Evolutionary conservation across 106 monocot genomes (phyloP), one percentile per base, ranked within the genome.

Genomic region (Dioscorea dumetorum): DNA sequence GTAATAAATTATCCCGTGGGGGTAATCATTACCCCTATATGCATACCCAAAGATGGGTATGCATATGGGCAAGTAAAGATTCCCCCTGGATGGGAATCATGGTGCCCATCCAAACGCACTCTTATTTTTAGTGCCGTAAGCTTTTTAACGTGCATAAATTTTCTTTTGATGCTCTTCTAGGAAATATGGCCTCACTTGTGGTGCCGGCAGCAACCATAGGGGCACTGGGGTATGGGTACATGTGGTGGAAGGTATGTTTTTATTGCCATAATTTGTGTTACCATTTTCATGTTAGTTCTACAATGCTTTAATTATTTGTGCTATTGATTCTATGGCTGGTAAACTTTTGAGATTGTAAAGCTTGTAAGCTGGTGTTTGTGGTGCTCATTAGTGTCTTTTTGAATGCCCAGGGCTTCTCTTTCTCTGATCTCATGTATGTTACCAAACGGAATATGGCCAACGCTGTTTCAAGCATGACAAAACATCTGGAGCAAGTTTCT

Each of bases 211-310:
- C 86, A 31, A 78, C 91, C 24, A 64, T 89, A 65, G 95, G 91
- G 20, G 82, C 78, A 50, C 13, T 89, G 59, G 85, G 88, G 67
- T 97, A 91, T 66, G 91, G 91, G 69, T 91, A 89, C 72, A 91
- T 97, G 95, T 84, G 91, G 88, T 97, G 91, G 95, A 97, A 95
- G 69, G 95, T 95, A 79, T 61, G 84, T 63, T 58, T 52, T 58
- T 7, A 22, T 62, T 18, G 5, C 9, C 18, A 53, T 70, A 34
- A 22, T 7, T 60, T 60, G 41, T 24, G 0, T 33, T 67, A 16
- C 34, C 17, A 34, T 24, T 14, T 68, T 54, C 56, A 24, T 68
- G 56, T 8, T 8, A 18, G 54, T 54, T 54, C 12, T 54, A 54
- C 54, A 54, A 5, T 16, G 56, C 56, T 16, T 22, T 4, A 23